Evolutionary conservation across 352 stramenopile species (phyloP).

Genomic region (Salisapilia sapeloensis): DNA sequence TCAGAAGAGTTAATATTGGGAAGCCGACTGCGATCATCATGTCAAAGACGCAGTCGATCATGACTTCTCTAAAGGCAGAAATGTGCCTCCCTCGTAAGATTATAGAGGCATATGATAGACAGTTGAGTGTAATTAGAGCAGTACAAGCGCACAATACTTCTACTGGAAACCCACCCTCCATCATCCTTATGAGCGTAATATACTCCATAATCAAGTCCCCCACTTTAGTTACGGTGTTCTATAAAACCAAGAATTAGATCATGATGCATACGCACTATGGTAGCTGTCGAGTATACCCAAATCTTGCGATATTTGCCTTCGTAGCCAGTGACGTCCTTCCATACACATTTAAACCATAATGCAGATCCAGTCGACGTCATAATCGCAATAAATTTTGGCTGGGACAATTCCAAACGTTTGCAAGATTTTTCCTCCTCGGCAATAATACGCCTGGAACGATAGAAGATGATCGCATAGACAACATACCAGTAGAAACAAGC

Average conservation of each 20-base stretch:
- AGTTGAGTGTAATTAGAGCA: conserved; percentile 8
- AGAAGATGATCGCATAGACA: too few species aligned
- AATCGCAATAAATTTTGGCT: too few species aligned
- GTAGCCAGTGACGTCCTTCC: conserved; percentile 10
- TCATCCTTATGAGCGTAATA: conserved; percentile 7
- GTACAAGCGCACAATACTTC: conserved; percentile 7
- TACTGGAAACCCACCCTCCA: conserved; percentile 12
- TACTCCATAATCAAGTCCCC: conserved; percentile 12
- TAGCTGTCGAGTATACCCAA: conserved; percentile 8
- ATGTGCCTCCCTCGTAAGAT: conserved; percentile 6
- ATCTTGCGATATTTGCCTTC: conserved; percentile 12
- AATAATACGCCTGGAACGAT: too few species aligned
- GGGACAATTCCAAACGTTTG: too few species aligned
- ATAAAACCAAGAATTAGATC: not conserved
- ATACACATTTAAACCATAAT: too few species aligned
- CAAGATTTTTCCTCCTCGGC: too few species aligned
- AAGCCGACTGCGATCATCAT: conserved; percentile 11
- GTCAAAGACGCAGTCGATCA: conserved; percentile 20
- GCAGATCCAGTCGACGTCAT: too few species aligned
- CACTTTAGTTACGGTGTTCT: conserved; percentile 17
- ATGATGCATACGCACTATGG: not conserved
- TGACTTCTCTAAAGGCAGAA: conserved; percentile 13
- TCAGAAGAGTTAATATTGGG: conserved; percentile 8
- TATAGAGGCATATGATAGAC: conserved; percentile 6
- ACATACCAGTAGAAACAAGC: too few species aligned